These are phyloP conservation scores for Lolium rigidum DNA, from an alignment of 176 grass and related monocot genomes.

Conservation along the genomic window DNA sequence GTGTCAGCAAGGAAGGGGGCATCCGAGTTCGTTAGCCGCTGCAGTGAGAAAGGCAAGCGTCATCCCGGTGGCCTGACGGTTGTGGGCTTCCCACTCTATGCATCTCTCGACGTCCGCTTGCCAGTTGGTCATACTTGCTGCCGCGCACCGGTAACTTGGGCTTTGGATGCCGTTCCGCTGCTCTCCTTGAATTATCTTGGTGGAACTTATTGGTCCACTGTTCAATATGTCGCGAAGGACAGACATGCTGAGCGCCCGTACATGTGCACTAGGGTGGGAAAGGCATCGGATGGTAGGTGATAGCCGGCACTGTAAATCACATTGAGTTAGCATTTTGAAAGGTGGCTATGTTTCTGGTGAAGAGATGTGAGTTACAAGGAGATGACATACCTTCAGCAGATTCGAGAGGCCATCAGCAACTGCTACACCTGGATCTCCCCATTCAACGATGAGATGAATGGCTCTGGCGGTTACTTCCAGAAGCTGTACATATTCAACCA, in stretches of 20 bases:
- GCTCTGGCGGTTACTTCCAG: slow-evolving; percentile 94
- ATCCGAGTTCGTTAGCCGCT: slow-evolving; percentile 85
- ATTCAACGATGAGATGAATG: slow-evolving; percentile 86
- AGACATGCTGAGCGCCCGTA: slow-evolving; percentile 89
- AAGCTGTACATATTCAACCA: slow-evolving; percentile 55
- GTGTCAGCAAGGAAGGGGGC: slow-evolving; percentile 64
- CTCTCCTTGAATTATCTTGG: slow-evolving; percentile 52
- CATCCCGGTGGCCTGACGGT: slow-evolving; percentile 75
- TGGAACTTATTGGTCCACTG: slow-evolving; percentile 42
- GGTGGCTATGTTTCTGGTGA: background rate
- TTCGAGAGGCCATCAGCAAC: slow-evolving; percentile 97
- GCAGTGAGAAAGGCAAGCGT: slow-evolving; percentile 70
- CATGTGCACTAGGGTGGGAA: slow-evolving; percentile 92
- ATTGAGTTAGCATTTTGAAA: slow-evolving; percentile 33
- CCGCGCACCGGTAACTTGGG: slow-evolving; percentile 68
- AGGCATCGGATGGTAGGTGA: slow-evolving; percentile 93
- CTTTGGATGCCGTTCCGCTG: slow-evolving; percentile 55
- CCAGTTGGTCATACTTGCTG: slow-evolving; percentile 64
- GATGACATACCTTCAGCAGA: slow-evolving; percentile 74
- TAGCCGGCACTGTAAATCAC: slow-evolving; percentile 84
- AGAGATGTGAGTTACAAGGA: background rate
- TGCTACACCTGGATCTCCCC: slow-evolving; percentile 81
- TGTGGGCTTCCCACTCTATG: slow-evolving; percentile 92
- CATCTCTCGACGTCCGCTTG: slow-evolving; percentile 82
- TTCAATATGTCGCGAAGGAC: slow-evolving; percentile 92